Percentiles rank a stretch among this genome's conserved stretches.
Evolutionary conservation across 192 early-diverging fungal species (phyloP).

Genomic region (Coemansia sp.): DNA sequence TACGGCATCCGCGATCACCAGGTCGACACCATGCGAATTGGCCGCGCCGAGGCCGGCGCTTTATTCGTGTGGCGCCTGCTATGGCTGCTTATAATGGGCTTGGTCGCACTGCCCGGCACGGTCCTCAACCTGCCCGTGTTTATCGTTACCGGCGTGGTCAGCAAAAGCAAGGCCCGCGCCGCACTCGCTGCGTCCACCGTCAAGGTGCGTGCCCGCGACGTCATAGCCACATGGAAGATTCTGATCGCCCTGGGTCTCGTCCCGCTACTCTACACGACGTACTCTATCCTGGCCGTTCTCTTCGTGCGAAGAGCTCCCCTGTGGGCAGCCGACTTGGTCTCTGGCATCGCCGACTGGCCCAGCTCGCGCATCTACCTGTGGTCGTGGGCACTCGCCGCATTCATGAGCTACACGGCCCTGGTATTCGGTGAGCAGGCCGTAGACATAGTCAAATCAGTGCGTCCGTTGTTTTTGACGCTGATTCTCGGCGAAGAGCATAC

Average conservation of each 20-base stretch:
- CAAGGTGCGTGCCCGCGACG: slow-evolving; percentile 93
- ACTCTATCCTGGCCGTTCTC: slow-evolving; percentile 61
- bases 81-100: slow-evolving; percentile 70
- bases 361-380: slow-evolving; percentile 32
- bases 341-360: slow-evolving; percentile 11
- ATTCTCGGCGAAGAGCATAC: slow-evolving; percentile 56
- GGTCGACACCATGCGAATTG: slow-evolving; percentile 77
- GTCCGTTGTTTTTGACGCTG: slow-evolving; percentile 80
- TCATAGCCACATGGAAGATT: slow-evolving; percentile 95
- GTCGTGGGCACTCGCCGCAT: slow-evolving; percentile 47
- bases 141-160: slow-evolving; percentile 42
- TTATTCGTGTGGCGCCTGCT: slow-evolving; percentile 70
- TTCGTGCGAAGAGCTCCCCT: slow-evolving; percentile 38
- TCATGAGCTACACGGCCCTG: slow-evolving; percentile 73
- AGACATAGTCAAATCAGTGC: slow-evolving; percentile 77
- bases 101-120: slow-evolving; percentile 85
- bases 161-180: slow-evolving; percentile 58
- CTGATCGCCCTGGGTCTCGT: slow-evolving; percentile 74
- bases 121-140: slow-evolving; percentile 55
- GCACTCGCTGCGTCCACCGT: slow-evolving; percentile 89
- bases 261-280: slow-evolving; percentile 71
- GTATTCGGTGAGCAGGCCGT: slow-evolving; percentile 75
- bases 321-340: slow-evolving; percentile 12
- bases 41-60: slow-evolving; percentile 62
- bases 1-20: slow-evolving; percentile 97